These are phyloP conservation scores for Boletus fagicola DNA, from an alignment of 768 basidiomycete genomes.

Conservation along the genomic window DNA sequence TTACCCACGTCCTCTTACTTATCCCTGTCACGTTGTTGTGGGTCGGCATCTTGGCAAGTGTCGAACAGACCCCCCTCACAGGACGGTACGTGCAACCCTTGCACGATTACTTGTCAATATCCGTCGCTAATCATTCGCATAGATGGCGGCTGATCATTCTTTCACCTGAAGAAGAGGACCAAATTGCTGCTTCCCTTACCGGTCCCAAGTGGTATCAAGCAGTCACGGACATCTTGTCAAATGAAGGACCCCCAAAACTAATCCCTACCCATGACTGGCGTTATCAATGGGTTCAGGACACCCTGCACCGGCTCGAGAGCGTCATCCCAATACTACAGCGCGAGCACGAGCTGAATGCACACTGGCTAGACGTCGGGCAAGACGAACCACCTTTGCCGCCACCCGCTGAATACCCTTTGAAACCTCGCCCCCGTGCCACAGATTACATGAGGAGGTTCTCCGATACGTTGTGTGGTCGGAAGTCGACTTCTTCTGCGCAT, in stretches of 20 bases:
- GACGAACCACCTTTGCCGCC: slow-evolving; percentile 69
- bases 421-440: slow-evolving; percentile 77
- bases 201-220: slow-evolving; percentile 87
- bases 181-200: slow-evolving; percentile 76
- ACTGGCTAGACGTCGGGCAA: slow-evolving; percentile 54
- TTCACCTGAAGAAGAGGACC: slow-evolving; percentile 91
- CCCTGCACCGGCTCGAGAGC: slow-evolving; percentile 72
- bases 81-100: slow-evolving; percentile 58
- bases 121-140: slow-evolving; percentile 5
- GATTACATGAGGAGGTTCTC: slow-evolving; percentile 64
- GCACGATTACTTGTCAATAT: neutral
- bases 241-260: slow-evolving; percentile 58
- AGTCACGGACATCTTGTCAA: slow-evolving; percentile 72
- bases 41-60: slow-evolving; percentile 66
- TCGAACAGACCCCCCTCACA: slow-evolving; percentile 81
- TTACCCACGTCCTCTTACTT: slow-evolving; percentile 56
- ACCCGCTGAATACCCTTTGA: slow-evolving; percentile 74
- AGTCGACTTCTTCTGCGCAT: slow-evolving; percentile 46
- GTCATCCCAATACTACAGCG: slow-evolving; percentile 67
- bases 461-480: slow-evolving; percentile 47
- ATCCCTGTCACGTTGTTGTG: slow-evolving; percentile 63
- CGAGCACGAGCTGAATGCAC: slow-evolving; percentile 52
- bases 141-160: slow-evolving; percentile 88
- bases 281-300: slow-evolving; percentile 80
- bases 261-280: slow-evolving; percentile 86